These are phyloP conservation scores for Colletotrichum tabaci DNA, from an alignment of 2,329 filamentous ascomycete genomes.

Conservation along the genomic window DNA sequence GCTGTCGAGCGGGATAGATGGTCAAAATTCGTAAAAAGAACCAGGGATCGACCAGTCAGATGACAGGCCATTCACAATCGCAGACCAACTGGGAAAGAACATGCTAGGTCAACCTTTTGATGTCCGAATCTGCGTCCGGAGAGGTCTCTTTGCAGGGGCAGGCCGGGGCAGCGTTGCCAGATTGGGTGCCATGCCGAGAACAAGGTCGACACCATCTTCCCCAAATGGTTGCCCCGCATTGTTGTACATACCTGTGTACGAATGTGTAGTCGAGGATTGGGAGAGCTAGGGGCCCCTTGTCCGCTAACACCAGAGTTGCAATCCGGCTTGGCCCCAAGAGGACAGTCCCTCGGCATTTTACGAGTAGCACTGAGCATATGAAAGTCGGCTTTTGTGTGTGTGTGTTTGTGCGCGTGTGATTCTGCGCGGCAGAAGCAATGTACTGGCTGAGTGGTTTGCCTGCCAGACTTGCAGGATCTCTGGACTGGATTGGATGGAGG, in stretches of 20 bases:
- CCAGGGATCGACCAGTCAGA: conserved; percentile 36
- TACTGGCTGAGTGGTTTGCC: conserved; percentile 23
- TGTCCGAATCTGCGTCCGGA: conserved; percentile 16
- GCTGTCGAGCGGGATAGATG: conserved; percentile 19
- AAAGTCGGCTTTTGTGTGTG: conserved; percentile 30
- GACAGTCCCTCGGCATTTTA: conserved; percentile 42
- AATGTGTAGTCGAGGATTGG: conserved; percentile 26
- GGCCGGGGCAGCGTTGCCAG: conserved; percentile 40
- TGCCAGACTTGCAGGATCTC: background rate
- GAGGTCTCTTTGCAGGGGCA: conserved; percentile 36
- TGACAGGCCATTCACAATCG: conserved; percentile 20
- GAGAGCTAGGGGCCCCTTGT: conserved; percentile 36
- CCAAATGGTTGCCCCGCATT: conserved; percentile 41
- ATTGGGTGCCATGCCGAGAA: conserved; percentile 42
- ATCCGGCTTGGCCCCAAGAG: conserved; percentile 25
- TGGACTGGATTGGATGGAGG: background rate
- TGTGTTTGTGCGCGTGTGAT: conserved; percentile 6
- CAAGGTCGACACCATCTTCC: conserved; percentile 42
- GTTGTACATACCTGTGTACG: background rate
- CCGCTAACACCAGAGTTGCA: conserved; percentile 34
- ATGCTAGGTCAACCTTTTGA: conserved; percentile 29
- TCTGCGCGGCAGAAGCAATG: conserved; percentile 14
- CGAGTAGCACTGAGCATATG: conserved; percentile 40
- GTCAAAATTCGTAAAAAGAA: conserved; percentile 18
- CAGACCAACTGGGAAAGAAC: conserved; percentile 23